Evolutionary conservation across 2,329 filamentous ascomycete genomes (phyloP).

Genomic region (Ascochyta viciae-villosae): DNA sequence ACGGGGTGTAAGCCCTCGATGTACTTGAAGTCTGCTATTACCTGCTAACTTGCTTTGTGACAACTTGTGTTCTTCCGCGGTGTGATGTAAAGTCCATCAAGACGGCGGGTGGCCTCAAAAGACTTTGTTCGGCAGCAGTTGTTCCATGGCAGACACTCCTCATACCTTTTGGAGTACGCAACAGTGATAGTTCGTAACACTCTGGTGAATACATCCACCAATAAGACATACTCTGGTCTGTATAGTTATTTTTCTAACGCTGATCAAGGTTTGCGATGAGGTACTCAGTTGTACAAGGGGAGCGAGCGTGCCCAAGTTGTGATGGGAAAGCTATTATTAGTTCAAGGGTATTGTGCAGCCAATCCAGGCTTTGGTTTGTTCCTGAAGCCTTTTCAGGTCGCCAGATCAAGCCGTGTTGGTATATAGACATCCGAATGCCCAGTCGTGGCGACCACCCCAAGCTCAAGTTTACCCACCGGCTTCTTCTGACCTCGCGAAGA

Average conservation of each 20-base stretch:
- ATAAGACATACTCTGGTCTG: background rate
- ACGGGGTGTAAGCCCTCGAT: background rate
- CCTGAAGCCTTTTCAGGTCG: background rate
- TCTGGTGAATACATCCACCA: background rate
- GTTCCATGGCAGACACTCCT: background rate
- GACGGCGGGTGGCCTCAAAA: background rate
- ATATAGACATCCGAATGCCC: too few species aligned
- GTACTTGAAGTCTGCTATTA: background rate
- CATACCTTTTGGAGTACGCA: too few species aligned
- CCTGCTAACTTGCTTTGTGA: background rate
- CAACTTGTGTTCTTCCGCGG: background rate
- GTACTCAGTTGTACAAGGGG: background rate
- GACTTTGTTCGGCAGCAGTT: background rate
- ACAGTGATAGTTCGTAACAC: too few species aligned
- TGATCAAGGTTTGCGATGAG: background rate
- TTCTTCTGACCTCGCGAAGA: background rate
- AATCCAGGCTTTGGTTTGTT: background rate
- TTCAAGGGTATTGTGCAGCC: too few species aligned
- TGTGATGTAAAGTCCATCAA: background rate
- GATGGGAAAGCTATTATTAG: too few species aligned
- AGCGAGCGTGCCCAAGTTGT: too few species aligned
- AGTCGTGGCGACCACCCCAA: background rate
- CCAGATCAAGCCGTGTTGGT: background rate
- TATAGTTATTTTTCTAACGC: background rate
- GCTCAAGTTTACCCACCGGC: background rate